Conservation (phyloP, 768 basidiomycete species). For the Boletus rubropictus region DNA sequence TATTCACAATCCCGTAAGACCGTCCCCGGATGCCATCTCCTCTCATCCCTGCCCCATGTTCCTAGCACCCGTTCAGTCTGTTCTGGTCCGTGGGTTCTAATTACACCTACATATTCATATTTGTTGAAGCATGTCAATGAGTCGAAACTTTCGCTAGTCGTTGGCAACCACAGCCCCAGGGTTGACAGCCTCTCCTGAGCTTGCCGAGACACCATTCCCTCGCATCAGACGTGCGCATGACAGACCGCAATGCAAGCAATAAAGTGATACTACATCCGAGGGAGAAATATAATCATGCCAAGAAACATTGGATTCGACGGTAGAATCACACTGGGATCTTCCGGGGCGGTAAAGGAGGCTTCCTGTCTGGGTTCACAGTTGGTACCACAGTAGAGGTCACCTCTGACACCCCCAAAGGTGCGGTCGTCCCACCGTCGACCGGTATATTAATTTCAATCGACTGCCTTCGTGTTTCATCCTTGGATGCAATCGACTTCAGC, state of each 20-base stretch:
- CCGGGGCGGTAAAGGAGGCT: conserved; percentile 35
- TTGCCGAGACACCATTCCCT: background rate
- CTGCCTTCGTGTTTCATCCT: conserved; percentile 35
- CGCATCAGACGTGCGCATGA: background rate
- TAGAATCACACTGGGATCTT: conserved; percentile 14
- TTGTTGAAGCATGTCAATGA: background rate
- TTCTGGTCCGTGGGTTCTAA: background rate
- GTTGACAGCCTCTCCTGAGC: background rate
- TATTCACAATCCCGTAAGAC: conserved; percentile 15
- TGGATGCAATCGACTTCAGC: conserved; percentile 52
- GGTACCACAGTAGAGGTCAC: conserved; percentile 3
- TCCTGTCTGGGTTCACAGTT: conserved; percentile 9
- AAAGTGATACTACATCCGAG: conserved; percentile 5
- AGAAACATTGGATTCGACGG: too few species aligned
- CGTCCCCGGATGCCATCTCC: background rate
- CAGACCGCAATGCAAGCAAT: background rate
- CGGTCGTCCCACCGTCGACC: conserved; percentile 1
- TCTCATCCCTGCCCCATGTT: background rate
- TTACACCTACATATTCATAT: background rate
- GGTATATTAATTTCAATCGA: conserved; percentile 19
- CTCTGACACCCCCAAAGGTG: conserved; percentile 2
- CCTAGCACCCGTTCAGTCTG: background rate
- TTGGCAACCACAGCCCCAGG: background rate
- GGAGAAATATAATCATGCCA: background rate
- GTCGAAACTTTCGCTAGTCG: background rate